A percentile compares a stretch with the other conserved stretches of the same genome.
Evolutionary conservation across 2,329 filamentous ascomycete genomes (phyloP).

Genomic region (Coniochaeta sp.): DNA sequence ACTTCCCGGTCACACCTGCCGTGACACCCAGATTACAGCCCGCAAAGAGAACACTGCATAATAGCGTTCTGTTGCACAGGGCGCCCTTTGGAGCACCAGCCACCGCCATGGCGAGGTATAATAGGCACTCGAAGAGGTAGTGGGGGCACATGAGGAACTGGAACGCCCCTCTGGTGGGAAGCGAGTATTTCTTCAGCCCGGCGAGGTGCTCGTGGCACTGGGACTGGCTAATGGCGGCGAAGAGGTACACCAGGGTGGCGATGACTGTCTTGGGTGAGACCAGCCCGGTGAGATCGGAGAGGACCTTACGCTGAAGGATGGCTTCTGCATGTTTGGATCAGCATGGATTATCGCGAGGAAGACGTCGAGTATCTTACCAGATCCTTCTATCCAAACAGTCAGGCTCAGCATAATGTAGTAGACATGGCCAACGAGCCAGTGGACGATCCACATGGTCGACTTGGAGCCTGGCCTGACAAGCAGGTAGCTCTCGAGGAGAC

Average conservation of each 20-base stretch:
- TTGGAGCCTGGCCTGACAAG: constrained; percentile 56
- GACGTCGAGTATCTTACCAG: constrained; percentile 39
- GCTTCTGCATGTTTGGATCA: constrained; percentile 19
- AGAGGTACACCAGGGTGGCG: constrained; percentile 56
- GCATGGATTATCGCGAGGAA: not conserved
- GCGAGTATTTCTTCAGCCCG: constrained; percentile 70
- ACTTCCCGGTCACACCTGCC: constrained; percentile 67
- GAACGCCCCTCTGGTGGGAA: constrained; percentile 71
- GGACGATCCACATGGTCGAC: constrained; percentile 77
- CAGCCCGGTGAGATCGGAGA: not conserved
- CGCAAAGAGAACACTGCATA: constrained; percentile 67
- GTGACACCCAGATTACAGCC: constrained; percentile 74
- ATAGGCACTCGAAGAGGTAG: constrained; percentile 80
- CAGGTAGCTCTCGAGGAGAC: constrained; percentile 66
- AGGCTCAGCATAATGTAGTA: constrained; percentile 73
- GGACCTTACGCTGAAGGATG: constrained; percentile 15
- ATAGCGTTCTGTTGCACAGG: constrained; percentile 64
- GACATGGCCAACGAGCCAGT: constrained; percentile 70
- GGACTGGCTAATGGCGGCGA: constrained; percentile 68
- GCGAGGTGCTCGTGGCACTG: constrained; percentile 65
- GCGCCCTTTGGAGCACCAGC: constrained; percentile 62
- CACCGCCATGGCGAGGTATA: constrained; percentile 75
- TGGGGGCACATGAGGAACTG: constrained; percentile 72
- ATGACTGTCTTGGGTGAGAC: constrained; percentile 40
- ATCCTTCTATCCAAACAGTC: constrained; percentile 78